phyloP scores from a whole-genome alignment of 2,329 filamentous ascomycete species.

The Boeremia exigua region DNA sequence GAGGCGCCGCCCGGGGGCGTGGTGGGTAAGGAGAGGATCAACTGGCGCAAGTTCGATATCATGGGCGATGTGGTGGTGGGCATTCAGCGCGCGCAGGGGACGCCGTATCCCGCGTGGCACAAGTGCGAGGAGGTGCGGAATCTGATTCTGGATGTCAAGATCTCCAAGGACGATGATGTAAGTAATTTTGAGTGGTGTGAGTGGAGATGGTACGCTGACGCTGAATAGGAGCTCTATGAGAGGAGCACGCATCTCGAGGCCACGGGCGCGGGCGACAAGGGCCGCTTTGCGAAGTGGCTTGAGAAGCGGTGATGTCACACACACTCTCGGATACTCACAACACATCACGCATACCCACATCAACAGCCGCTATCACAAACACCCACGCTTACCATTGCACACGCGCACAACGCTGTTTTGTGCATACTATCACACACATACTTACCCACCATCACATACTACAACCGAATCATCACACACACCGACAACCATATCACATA shows the following conservation, averaged over 20 bases:
- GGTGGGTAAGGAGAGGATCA: constrained; percentile 69
- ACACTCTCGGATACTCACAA: no score
- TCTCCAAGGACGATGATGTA: constrained; percentile 88
- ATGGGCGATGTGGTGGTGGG: constrained; percentile 90
- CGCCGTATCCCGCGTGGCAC: constrained; percentile 75
- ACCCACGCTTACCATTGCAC: no score
- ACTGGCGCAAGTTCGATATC: constrained; percentile 98
- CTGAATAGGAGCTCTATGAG: constrained; percentile 62
- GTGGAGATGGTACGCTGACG: neutral
- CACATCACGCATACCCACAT: no score
- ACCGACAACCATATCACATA: no score
- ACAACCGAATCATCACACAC: no score
- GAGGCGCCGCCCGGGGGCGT: constrained; percentile 47
- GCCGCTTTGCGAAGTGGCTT: constrained; percentile 55
- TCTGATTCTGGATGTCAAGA: constrained; percentile 79
- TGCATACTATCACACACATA: no score
- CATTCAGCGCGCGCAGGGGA: constrained; percentile 89
- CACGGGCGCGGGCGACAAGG: constrained; percentile 54
- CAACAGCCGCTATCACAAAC: no score
- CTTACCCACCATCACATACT: no score
- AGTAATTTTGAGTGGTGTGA: constrained; percentile 42
- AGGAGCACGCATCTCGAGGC: constrained; percentile 62
- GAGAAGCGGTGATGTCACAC: constrained; percentile 52
- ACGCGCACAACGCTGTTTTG: no score
- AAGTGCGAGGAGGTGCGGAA: constrained; percentile 74